Conservation (phyloP, 441 rosid species). For the Metrosideros polymorpha region DNA sequence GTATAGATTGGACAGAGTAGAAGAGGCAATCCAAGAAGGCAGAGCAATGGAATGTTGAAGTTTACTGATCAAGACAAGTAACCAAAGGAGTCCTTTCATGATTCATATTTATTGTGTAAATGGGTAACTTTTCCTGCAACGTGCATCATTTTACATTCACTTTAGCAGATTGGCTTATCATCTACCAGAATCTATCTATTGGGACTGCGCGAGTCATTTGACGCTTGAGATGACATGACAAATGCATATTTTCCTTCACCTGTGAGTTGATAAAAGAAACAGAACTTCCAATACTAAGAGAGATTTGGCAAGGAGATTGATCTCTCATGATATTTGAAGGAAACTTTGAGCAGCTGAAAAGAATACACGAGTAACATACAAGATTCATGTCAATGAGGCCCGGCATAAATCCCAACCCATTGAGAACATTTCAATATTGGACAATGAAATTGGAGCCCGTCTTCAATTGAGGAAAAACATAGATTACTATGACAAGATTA, state of each 20-base stretch:
- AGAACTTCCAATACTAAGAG: neutral
- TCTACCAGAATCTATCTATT: neutral
- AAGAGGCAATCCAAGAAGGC: conserved; percentile 71
- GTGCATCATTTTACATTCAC: neutral
- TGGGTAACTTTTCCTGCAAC: neutral
- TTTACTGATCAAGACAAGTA: conserved; percentile 23
- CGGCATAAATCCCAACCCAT: neutral
- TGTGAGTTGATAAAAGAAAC: neutral
- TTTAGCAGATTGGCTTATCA: neutral
- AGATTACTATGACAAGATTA: neutral
- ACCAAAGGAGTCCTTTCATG: neutral
- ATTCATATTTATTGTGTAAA: neutral
- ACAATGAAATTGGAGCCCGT: neutral
- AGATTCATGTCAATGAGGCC: neutral
- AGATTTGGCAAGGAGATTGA: neutral
- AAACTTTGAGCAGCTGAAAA: neutral
- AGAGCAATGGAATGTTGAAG: conserved; percentile 94
- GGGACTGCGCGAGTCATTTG: neutral
- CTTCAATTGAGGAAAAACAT: neutral
- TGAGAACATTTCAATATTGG: neutral
- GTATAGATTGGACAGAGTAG: conserved; percentile 79
- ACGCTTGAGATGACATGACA: neutral
- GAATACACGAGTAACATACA: neutral
- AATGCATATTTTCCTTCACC: neutral
- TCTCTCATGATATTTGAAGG: neutral